Evolutionary conservation across 225 moss, liverwort and hornwort species (phyloP).

Genomic region (Anthoceros angustus): DNA sequence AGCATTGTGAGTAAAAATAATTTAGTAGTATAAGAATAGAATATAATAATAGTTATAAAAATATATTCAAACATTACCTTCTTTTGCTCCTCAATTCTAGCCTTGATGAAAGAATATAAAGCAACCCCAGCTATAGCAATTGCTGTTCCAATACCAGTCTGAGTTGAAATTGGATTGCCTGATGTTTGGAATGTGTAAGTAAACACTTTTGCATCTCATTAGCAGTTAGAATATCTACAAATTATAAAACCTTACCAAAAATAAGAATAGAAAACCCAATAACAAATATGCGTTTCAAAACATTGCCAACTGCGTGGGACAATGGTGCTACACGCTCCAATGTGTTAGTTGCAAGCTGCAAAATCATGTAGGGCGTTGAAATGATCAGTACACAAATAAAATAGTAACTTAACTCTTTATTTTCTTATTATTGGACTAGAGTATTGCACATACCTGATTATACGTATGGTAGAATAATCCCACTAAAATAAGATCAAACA

Average conservation of each 20-base stretch:
- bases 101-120: slow-evolving; percentile 69
- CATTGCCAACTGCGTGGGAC: slow-evolving; percentile 93
- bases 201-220: not conserved
- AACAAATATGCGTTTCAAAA: slow-evolving; percentile 96
- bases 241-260: slow-evolving; percentile 36
- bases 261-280: slow-evolving; percentile 83
- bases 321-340: slow-evolving; percentile 93
- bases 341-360: slow-evolving; percentile 87
- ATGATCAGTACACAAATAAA: not conserved
- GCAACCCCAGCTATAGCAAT: slow-evolving; percentile 89
- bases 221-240: not conserved
- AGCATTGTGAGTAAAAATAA: no score
- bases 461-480: slow-evolving; percentile 97
- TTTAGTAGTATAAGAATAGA: no score
- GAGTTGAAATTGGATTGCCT: slow-evolving; percentile 87
- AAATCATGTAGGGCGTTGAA: not conserved
- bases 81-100: slow-evolving; percentile 44
- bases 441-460: slow-evolving; percentile 39
- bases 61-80: not conserved
- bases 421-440: not conserved
- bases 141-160: slow-evolving; percentile 84
- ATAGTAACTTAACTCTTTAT: not conserved
- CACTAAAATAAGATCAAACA: slow-evolving; percentile 73
- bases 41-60: no score
- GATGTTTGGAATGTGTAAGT: not conserved